Conservation (phyloP, 208 protist species). For the Acanthamoeba culbertsoni region DNA sequence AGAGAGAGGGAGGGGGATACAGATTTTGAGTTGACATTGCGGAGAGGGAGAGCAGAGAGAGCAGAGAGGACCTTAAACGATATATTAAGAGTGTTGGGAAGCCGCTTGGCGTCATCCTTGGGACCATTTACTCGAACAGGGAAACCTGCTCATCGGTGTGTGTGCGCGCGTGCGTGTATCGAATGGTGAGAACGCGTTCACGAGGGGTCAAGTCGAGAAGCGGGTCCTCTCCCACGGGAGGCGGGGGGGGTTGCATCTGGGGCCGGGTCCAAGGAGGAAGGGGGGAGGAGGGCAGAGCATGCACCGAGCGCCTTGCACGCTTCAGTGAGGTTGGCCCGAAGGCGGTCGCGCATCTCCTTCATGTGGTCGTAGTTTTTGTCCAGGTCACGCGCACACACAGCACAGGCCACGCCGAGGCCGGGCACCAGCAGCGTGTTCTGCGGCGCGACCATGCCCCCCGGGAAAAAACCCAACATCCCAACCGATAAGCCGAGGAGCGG, state of each 20-base stretch:
- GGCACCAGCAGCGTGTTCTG: slow-evolving; percentile 12
- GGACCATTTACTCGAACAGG: background rate
- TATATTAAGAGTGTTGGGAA: slow-evolving; percentile 58
- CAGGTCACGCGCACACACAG: background rate
- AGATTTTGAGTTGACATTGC: background rate
- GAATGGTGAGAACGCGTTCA: no score
- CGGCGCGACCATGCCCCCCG: background rate
- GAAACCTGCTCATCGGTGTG: no score
- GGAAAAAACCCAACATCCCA: background rate
- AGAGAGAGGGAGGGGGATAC: background rate
- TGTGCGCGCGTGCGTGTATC: no score
- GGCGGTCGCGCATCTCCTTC: slow-evolving; percentile 23
- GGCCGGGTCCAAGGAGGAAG: no score
- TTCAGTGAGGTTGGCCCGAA: background rate
- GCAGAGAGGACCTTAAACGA: background rate
- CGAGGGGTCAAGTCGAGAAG: background rate
- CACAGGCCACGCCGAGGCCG: background rate
- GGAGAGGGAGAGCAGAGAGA: background rate
- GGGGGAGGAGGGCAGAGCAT: background rate
- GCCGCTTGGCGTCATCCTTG: background rate
- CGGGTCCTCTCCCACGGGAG: background rate
- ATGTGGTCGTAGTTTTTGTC: background rate
- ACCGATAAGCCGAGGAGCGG: background rate
- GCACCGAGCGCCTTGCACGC: background rate
- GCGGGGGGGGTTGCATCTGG: no score